Conservation (phyloP, 495 filamentous ascomycete genomes). For the Podospora tetraspora region DNA sequence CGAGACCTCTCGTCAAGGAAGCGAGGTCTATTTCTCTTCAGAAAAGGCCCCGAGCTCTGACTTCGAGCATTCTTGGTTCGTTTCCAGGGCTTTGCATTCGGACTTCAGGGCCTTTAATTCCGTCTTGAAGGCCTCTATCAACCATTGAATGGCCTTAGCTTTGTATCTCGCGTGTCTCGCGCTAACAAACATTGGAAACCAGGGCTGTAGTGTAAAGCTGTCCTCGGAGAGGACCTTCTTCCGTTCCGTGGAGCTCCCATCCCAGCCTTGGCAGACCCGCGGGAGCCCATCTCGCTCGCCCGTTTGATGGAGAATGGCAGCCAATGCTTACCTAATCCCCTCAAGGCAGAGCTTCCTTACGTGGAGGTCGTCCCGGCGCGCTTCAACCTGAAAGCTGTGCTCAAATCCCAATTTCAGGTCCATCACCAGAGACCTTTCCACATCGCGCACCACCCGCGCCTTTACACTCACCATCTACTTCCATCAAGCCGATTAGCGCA, state of each 20-base stretch:
- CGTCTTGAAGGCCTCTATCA: too few relatives aligned
- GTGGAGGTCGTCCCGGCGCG: slow-evolving; percentile 20
- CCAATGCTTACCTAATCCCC: slow-evolving; percentile 4
- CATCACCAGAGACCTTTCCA: slow-evolving; percentile 9
- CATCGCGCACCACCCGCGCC: neutral
- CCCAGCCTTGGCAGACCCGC: neutral
- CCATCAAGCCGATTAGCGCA: neutral
- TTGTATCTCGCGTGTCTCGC: too few relatives aligned
- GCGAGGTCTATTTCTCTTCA: too few relatives aligned
- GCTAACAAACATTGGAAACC: too few relatives aligned
- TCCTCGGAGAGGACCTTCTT: neutral
- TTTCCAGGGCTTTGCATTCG: too few relatives aligned
- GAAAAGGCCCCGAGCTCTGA: too few relatives aligned
- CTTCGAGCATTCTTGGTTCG: too few relatives aligned
- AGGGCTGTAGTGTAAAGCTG: too few relatives aligned
- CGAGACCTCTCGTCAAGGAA: too few relatives aligned
- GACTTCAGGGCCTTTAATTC: too few relatives aligned
- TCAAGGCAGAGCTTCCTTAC: slow-evolving; percentile 37
- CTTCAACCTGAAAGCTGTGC: slow-evolving; percentile 10
- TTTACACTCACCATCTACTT: neutral
- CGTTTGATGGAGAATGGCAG: neutral
- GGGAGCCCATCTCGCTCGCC: too few relatives aligned
- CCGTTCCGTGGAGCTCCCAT: neutral
- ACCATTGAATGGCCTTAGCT: too few relatives aligned
- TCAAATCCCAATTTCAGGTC: slow-evolving; percentile 6